Percentiles rank a stretch among this genome's conserved stretches.
phyloP scores from a whole-genome alignment of 2,329 filamentous ascomycete species.

The Aspergillus candidus region DNA sequence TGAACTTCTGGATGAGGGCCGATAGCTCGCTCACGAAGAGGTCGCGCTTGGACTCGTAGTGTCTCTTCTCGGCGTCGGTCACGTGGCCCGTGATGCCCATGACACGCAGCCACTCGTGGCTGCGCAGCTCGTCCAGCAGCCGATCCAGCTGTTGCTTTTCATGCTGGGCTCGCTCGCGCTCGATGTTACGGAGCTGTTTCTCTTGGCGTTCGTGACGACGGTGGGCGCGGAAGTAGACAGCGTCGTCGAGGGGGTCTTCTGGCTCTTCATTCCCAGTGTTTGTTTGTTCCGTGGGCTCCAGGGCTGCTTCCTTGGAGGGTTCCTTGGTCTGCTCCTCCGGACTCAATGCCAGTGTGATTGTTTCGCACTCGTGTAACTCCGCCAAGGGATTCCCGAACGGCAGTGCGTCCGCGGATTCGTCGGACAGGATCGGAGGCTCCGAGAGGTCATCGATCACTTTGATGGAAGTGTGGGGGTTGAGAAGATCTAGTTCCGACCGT shows the following conservation, averaged over 20 bases:
- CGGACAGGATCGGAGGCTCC: slow-evolving; percentile 19
- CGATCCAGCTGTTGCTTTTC: slow-evolving; percentile 61
- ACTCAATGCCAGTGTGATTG: slow-evolving; percentile 14
- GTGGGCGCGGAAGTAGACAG: slow-evolving; percentile 53
- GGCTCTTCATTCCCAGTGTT: not conserved
- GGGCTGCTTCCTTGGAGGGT: slow-evolving; percentile 11
- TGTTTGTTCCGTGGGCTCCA: not conserved
- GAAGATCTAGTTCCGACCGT: slow-evolving; percentile 51
- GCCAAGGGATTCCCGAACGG: slow-evolving; percentile 34
- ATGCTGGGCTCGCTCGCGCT: slow-evolving; percentile 60
- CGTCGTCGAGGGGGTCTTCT: slow-evolving; percentile 53
- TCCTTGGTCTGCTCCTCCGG: slow-evolving; percentile 4
- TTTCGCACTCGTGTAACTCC: slow-evolving; percentile 34
- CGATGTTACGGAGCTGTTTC: slow-evolving; percentile 63
- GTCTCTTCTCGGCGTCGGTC: slow-evolving; percentile 78
- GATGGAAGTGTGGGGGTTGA: slow-evolving; percentile 68
- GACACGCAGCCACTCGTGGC: slow-evolving; percentile 85
- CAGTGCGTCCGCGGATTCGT: slow-evolving; percentile 7
- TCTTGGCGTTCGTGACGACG: slow-evolving; percentile 58
- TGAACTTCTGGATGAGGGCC: slow-evolving; percentile 78
- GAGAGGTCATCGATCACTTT: slow-evolving; percentile 58
- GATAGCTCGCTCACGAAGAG: slow-evolving; percentile 82
- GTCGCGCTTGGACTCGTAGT: slow-evolving; percentile 76
- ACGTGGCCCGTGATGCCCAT: slow-evolving; percentile 76
- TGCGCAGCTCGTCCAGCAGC: slow-evolving; percentile 73